Evolutionary conservation across 495 filamentous ascomycete species (phyloP).

Genomic region (Daldinia decipiens): DNA sequence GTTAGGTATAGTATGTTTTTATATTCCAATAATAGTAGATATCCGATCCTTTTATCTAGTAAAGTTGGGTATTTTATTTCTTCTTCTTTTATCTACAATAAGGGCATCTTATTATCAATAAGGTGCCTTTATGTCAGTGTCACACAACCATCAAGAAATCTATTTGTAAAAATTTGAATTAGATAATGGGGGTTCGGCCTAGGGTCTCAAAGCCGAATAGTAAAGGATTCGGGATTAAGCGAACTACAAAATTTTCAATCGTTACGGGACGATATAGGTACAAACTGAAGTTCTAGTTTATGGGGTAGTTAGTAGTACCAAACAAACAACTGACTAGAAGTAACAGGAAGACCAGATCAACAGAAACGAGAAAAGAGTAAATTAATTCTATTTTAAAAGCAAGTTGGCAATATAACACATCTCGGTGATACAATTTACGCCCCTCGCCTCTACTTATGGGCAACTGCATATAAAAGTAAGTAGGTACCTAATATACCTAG

Average conservation of each 20-base stretch:
- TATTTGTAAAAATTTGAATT: constrained; percentile 35
- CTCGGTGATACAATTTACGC: constrained; percentile 3
- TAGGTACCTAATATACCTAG: neutral
- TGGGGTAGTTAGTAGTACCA: neutral
- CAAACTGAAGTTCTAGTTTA: neutral
- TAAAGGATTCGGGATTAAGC: constrained; percentile 1
- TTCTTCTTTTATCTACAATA: no score
- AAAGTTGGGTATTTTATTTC: no score
- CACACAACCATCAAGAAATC: neutral
- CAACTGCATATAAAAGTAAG: neutral
- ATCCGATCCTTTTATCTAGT: no score
- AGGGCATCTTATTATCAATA: no score
- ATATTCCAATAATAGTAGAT: no score
- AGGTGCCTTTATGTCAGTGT: no score
- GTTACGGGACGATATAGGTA: constrained; percentile 2
- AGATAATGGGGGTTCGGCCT: constrained; percentile 22
- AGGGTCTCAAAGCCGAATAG: constrained; percentile 11
- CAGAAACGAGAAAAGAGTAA: neutral
- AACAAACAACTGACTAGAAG: neutral
- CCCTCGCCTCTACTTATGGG: neutral
- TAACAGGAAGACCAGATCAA: neutral
- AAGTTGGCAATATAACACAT: constrained; percentile 7
- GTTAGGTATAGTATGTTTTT: no score
- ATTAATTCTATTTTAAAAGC: neutral
- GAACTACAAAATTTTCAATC: neutral